Evolutionary conservation across 2,329 filamentous ascomycete species (phyloP), one percentile per base, ranked within the genome.

Genomic region (Apiospora pterosperma): DNA sequence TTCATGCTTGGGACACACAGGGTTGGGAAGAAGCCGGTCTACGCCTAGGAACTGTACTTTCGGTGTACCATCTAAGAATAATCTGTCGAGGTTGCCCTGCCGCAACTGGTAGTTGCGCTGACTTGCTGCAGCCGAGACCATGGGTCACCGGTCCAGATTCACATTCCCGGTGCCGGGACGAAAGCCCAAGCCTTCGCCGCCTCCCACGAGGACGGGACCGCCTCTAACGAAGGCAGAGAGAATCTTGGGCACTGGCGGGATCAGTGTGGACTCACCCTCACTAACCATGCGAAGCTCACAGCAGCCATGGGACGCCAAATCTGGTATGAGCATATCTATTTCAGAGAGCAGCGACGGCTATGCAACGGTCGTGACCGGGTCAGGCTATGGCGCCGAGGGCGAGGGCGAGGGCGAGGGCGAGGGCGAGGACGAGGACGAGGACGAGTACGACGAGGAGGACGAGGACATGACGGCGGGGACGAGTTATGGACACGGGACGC

Each of bases 181-280:
- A 66, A 80, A 75, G 65, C 72, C 77, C 65, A 85, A 82, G 71
- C 75, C 76, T 39, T 61, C 71, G 41, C 66, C 76, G 11, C 73
- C 69, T 39, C 70, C 70, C 31, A 71, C 70, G 36, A 71, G 70
- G 19, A 69, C 74, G 10, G 71, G 75, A n/a, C 75, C 76, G 39
- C 77, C 79, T 2, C 75, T 82, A 69, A 83, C 80, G 65, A 86
- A 86, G 70, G 83, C 81, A 1, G 82, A 85, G 68, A 82, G 80
- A 69, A 78, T 85, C 19, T 72, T 86, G 42, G 84, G 83, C 28
- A 79, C 79, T 5, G 76, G 78, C 31, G 79, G 80, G 6, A 75
- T 83, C 69, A 81, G 75, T 68, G 75, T 80, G 66, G 80, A 82
- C 66, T 72, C 77, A 10, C 64, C 67, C 64, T 19, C 65, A 65